Base-by-base conservation (phyloP, 768 basidiomycete species). In the Suillus spraguei region DNA sequence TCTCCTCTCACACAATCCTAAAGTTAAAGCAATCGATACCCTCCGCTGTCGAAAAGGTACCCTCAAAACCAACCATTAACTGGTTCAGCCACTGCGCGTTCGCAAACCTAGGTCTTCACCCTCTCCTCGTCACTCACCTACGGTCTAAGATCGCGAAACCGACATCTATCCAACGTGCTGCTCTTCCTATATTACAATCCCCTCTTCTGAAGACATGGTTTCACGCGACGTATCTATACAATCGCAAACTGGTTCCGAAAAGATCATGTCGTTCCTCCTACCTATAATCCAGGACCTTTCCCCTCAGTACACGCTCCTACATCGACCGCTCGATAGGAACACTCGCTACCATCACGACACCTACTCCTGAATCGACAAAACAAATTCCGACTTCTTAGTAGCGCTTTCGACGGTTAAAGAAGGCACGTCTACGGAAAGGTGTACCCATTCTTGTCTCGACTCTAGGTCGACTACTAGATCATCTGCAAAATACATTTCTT, bases 211-310 rank as follows among this genome's bases (percentile, higher is more conserved):
- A 33, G 78, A 74, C 65, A 77, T 76, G 64, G 65, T 68, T 55
- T 78, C 79, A 56, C 82, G 91, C 64, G 95, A 97, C 75, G 85
- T 92, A 16, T 96, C 97, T 75, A 92, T 98, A 62, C 96, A 97
- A 75, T 93, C 95, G 14, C 95, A 98, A 74, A 98, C 97, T 10
- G 97, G 97, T 61, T 98, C 96, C 0, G 97, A 96, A 71, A 99
- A 98, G 78, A 98, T 95, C 0, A 79, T 98, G 28, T 86, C 95
- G 4, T 99, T 92, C 79, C 85, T 99, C 28, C 86, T 99, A 13
- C 97, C 97, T 33, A 94, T 99, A 74, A 85, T 99, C 50, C 94
- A 98, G 66, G 95, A 97, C 74, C 89, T 99, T 60, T 99, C 41
- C 94, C 1, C 82, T 98, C 58, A 91, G 93, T 62, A 86, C 88